Evolutionary conservation across 176 grass and related monocot genomes (phyloP).

Genomic region (Triticum turgidum): DNA sequence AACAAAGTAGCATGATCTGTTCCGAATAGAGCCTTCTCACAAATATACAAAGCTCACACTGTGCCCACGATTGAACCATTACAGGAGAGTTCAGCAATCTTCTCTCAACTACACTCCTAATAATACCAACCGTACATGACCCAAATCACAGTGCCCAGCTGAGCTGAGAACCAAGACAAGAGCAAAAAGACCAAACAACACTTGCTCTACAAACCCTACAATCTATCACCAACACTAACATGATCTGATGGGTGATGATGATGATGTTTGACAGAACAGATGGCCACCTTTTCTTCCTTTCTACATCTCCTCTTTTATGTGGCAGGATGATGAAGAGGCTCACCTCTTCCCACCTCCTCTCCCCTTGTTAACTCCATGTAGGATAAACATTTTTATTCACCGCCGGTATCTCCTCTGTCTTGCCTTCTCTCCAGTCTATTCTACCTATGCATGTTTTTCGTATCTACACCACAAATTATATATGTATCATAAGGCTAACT

Average conservation of each 20-base stretch:
- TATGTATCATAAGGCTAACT: neutral
- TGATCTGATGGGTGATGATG: neutral
- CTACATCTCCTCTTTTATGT: neutral
- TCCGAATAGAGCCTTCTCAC: neutral
- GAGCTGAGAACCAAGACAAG: neutral
- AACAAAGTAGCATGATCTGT: neutral
- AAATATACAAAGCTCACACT: constrained; percentile 18
- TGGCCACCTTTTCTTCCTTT: neutral
- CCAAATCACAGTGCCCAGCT: constrained; percentile 10
- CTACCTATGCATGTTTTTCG: neutral
- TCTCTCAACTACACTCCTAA: neutral
- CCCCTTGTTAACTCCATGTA: neutral
- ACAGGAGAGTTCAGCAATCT: neutral
- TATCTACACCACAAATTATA: constrained; percentile 19
- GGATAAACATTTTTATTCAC: neutral
- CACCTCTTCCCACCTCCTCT: neutral
- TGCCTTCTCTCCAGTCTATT: neutral
- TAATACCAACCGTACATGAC: neutral
- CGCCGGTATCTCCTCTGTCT: neutral
- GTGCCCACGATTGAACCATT: neutral
- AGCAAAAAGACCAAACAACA: neutral
- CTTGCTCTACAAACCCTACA: constrained; percentile 17
- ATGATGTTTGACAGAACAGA: neutral
- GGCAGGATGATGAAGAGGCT: neutral
- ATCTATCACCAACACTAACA: neutral